Base-by-base conservation (phyloP, 805 yeast genomes). In the Babjeviella inositovora region DNA sequence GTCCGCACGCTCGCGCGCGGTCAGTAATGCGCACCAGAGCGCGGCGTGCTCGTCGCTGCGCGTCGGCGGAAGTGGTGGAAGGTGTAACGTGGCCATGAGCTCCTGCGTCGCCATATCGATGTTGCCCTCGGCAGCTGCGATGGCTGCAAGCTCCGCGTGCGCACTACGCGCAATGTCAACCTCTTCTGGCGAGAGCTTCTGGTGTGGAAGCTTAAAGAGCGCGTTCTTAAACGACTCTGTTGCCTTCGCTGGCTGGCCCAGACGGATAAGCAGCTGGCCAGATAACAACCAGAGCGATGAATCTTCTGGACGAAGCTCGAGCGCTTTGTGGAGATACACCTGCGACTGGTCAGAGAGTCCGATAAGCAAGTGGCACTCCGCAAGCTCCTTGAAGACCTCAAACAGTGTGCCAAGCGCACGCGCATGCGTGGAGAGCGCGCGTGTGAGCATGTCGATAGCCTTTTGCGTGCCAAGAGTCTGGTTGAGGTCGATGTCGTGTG, bases 81-180 rank as follows among this genome's bases (percentile, higher is more conserved):
- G 42, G 14, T 62, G 46, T 22, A 67, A 40, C 2, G 72, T 64
- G 2, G 59, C 54, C 10, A 56, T 52, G 18, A 69, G 36, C 35
- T 70, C 75, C 6, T 50, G 39, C 7, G 57, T 52, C n/a, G 68
- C 62, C 22, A 45, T 33, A 25, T 64, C 69, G 18, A 57, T 45
- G 32, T 66, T 57, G 10, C 62, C 62, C 14, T 65, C 63, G 6
- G 58, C 50, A 2, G 62, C 56, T 2, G 66, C 63, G n/a, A 69
- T 46, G 4, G 62, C 60, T 0, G 72, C 74, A 22, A 70, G 43
- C 32, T 66, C 70, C 4, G 65, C 57, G 41, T 66, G 73, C 3
- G 62, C 59, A 9, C 58, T 49, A 25, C 71, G 47, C 0, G 67
- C 61, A 2, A 62, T 48, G 25, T 60, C 62, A n/a, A 61, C 38